phyloP scores from a whole-genome alignment of 2,329 filamentous ascomycete species.

The Phialophora chinensis region DNA sequence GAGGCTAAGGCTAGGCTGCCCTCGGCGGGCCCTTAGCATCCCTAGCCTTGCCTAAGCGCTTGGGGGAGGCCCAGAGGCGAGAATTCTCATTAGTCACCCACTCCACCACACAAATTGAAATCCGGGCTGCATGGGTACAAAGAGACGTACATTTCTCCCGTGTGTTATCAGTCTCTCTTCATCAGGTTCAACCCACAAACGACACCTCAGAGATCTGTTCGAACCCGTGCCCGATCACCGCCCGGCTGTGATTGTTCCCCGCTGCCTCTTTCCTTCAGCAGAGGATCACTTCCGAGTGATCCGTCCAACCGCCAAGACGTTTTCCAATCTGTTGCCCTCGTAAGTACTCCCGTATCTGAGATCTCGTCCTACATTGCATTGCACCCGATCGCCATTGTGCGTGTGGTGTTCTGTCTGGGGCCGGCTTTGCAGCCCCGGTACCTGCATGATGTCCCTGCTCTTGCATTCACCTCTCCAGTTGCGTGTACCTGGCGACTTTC shows the following conservation, averaged over 20 bases:
- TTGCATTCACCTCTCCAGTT: conserved; percentile 16
- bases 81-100: conserved; percentile 26
- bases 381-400: conserved; percentile 2
- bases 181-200: conserved; percentile 16
- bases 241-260: conserved; percentile 28
- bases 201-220: conserved; percentile 8
- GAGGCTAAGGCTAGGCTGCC: background rate
- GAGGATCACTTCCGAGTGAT: conserved; percentile 40
- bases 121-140: conserved; percentile 5
- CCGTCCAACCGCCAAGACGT: conserved; percentile 80
- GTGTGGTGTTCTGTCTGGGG: conserved; percentile 21
- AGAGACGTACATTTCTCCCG: conserved; percentile 4
- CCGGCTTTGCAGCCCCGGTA: conserved; percentile 28
- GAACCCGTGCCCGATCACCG: conserved; percentile 18
- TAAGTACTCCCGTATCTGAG: conserved; percentile 57
- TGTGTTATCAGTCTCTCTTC: conserved; percentile 7
- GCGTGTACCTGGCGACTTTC: conserved; percentile 15
- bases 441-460: conserved; percentile 33
- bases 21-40: conserved; percentile 1
- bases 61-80: background rate
- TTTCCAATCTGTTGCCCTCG: conserved; percentile 98
- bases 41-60: conserved; percentile 14
- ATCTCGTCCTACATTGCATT: conserved; percentile 7
- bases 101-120: conserved; percentile 17
- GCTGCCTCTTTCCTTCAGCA: conserved; percentile 10